Evolutionary conservation across 2,329 filamentous ascomycete genomes (phyloP), one percentile per base, ranked within the genome.

Genomic region (Colletotrichum scovillei): DNA sequence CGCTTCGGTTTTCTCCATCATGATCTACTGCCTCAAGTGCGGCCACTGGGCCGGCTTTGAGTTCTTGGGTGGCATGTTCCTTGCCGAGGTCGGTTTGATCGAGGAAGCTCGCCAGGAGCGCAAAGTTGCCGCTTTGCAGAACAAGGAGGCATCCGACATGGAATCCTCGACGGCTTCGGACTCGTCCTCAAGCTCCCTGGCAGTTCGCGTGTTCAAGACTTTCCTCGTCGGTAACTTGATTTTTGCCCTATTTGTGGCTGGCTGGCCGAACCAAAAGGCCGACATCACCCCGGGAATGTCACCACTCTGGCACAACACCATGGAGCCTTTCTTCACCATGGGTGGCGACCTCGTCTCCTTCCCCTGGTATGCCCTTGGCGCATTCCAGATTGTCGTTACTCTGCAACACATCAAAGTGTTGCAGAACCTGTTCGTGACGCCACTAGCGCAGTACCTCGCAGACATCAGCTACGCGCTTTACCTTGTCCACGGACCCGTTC

Each of bases 391-490:
- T 5, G 63, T 83, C 35, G 14, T 67, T 3, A 76, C 68, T 68
- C 74, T 86, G 68, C 85, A 85, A 73, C 76, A 76, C 4, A 75
- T 76, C 55, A 35, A 71, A 58, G 46, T 46, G n/a, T 52, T 76
- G 38, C 83, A 79, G 38, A 72, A 75, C 14, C 74, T 86, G 32
- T 88, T 90, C 77, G 86, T 86, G 67, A 83, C 82, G 2, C 78
- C 81, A 0, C 74, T 88, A 14, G 85, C 87, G 14, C 88, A 89
- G 75, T 91, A 91, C 77, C 85, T 89, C 24, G 89, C 87, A 14
- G 84, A 85, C 30, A 87, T 91, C 73, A 89, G 87, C 69, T 91
- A 88, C 74, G 86, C 89, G 3, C 82, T 91, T 3, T 91, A 91
- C 75, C 82, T 91, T 7, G 85, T 88, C n/a, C 89, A 91, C 76